Evolutionary conservation across 805 yeast genomes (phyloP).

Genomic region (Ogataea degrootiae): DNA sequence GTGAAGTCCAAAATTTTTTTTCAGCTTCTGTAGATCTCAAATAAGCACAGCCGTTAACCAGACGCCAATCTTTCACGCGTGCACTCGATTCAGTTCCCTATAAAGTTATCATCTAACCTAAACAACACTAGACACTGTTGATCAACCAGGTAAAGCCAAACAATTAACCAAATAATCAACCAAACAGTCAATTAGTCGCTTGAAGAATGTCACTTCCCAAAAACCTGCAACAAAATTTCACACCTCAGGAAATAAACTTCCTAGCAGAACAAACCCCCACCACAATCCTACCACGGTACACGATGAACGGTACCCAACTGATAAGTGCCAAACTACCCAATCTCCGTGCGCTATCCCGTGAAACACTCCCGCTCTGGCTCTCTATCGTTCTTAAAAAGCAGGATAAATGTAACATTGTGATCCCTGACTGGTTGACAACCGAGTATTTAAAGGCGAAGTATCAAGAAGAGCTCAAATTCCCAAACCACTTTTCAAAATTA

Average conservation of each 20-base stretch:
- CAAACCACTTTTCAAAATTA: constrained; percentile 57
- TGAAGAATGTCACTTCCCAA: constrained; percentile 58
- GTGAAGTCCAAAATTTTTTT: too few relatives aligned
- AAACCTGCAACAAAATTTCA: constrained; percentile 48
- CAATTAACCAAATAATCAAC: neutral
- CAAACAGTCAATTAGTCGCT: neutral
- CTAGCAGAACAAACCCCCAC: constrained; percentile 77
- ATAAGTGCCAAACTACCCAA: constrained; percentile 59
- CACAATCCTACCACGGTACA: constrained; percentile 73
- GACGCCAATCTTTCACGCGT: neutral
- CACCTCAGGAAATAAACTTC: constrained; percentile 77
- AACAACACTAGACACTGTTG: neutral
- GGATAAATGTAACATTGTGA: constrained; percentile 76
- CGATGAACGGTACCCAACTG: constrained; percentile 58
- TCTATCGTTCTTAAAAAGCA: constrained; percentile 82
- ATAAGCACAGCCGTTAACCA: neutral
- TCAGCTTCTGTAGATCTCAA: neutral
- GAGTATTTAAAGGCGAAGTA: constrained; percentile 49
- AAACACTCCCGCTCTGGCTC: constrained; percentile 78
- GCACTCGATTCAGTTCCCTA: neutral
- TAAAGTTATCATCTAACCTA: neutral
- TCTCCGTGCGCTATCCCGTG: constrained; percentile 62
- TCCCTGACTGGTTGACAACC: constrained; percentile 78
- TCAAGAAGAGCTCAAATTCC: constrained; percentile 59
- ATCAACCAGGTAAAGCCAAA: neutral